Evolutionary conservation across 208 protist species (phyloP), one percentile per base, ranked within the genome.

Genomic region (Porcisia deanei): DNA sequence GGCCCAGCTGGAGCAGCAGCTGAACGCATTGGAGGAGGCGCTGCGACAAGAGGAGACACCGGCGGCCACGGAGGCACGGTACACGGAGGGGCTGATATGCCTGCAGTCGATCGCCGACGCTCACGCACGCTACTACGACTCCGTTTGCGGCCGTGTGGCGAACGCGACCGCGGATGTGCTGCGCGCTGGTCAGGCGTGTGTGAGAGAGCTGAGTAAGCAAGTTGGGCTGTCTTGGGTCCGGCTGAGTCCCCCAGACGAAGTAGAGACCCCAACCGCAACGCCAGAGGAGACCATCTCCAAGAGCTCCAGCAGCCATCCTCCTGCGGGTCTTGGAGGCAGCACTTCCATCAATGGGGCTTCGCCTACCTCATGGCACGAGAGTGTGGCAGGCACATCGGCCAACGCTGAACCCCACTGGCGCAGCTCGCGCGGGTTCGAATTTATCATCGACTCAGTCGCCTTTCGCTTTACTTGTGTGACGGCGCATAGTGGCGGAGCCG

Each of bases 51-150:
- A 88, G 60, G 82, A 76, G 53, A 89, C 89, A 6, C 57, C 76
- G 10, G 80, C 86, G 1, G 81, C 83, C 30, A 87, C 88, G 39
- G 84, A 93, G 70, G 82, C 81, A 55, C 79, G 90, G 6, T 97
- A 94, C 72, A 81, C 81, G 6, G 81, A 89, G 52, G 89, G 82
- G 16, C 79, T 97, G 20, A 57, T 68, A 39, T 82, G 78, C 39
- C 81, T 97, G 3, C 88, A 94, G 49, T 69, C 79, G 43, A 93
- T 97, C 66, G 83, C 86, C 9, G 77, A 78, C 30, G 67, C 71
- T 47, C 85, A 97, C 82, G 86, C 76, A n/a, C 65, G 78, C 37
- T 88, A 88, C 84, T 87, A 92, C 68, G 82, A 86, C 3, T 63
- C 82, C 41, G 88, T 85, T 55, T 76, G 90, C 43, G 41, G 55